Conservation (phyloP, 202 grass and related monocot genomes). For the Digitaria exilis region DNA sequence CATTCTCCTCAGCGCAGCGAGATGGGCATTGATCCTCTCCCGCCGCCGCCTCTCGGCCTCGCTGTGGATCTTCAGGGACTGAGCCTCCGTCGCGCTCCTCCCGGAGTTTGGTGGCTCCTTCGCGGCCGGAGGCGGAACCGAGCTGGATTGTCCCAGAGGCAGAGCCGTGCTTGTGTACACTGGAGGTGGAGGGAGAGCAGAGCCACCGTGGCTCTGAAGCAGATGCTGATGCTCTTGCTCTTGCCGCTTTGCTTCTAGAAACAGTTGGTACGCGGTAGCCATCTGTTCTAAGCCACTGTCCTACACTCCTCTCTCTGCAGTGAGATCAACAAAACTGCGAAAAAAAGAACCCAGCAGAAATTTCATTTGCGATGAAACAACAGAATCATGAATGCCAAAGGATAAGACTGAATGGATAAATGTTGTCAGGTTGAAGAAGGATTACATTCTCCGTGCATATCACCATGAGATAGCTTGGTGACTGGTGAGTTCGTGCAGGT, state of each 20-base stretch:
- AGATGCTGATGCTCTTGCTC: not conserved
- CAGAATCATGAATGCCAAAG: not conserved
- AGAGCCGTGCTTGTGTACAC: not conserved
- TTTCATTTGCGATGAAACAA: not conserved
- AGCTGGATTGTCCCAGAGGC: not conserved
- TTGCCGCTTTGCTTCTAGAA: not conserved
- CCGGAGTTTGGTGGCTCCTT: not conserved
- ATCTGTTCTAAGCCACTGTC: not conserved
- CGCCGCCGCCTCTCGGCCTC: conserved; percentile 78
- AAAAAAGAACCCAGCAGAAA: not conserved
- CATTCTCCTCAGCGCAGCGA: conserved; percentile 69
- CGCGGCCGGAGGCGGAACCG: not conserved
- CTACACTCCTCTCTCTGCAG: not conserved
- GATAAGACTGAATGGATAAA: not conserved
- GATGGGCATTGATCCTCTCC: conserved; percentile 86
- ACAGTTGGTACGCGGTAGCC: not conserved
- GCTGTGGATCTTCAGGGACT: conserved; percentile 77
- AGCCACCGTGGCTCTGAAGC: not conserved
- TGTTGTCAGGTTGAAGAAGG: too few relatives aligned
- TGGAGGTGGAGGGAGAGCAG: conserved; percentile 6
- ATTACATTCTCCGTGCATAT: not conserved
- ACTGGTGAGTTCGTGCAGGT: not conserved
- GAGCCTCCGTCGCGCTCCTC: conserved; percentile 38
- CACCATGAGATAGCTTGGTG: not conserved
- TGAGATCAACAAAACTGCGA: not conserved